Percentiles rank a stretch among this genome's conserved stretches.
phyloP scores from a whole-genome alignment of 176 grass and related monocot genomes.

The Rhipidocladum racemiflorum region DNA sequence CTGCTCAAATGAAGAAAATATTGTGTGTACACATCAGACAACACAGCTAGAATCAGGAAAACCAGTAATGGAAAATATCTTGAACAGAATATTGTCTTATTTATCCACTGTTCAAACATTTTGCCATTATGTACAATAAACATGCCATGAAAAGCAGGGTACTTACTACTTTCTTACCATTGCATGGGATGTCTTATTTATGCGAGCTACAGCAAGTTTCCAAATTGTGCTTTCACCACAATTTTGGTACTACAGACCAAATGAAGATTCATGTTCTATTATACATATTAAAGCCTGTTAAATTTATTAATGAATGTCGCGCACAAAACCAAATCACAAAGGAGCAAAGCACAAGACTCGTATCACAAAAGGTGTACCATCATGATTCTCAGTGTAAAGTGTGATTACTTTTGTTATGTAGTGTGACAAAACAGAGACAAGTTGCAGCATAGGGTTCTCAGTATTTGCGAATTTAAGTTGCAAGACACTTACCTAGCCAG shows the following conservation, averaged over 20 bases:
- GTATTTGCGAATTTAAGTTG: slow-evolving; percentile 7
- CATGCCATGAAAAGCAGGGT: not conserved
- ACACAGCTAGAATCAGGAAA: not conserved
- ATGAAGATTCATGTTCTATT: not conserved
- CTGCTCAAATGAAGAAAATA: slow-evolving; percentile 35
- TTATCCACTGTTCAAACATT: not conserved
- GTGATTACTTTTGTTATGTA: not conserved
- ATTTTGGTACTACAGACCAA: not conserved
- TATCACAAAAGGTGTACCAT: not conserved
- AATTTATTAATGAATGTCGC: not conserved
- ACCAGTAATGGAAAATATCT: not conserved
- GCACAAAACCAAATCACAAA: not conserved
- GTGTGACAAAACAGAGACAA: not conserved
- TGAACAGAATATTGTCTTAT: not conserved
- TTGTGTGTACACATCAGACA: not conserved
- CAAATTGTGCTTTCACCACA: not conserved
- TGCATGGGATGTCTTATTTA: not conserved
- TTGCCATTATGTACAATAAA: not conserved
- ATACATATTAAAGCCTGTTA: not conserved
- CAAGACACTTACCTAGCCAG: slow-evolving; percentile 68
- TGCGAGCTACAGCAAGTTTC: not conserved
- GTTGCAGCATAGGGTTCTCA: not conserved
- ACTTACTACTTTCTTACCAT: not conserved
- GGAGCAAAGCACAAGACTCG: not conserved
- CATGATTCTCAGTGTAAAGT: not conserved